These are phyloP conservation scores for Kokia cookei DNA, from an alignment of 441 rosid genomes.

Conservation along the genomic window DNA sequence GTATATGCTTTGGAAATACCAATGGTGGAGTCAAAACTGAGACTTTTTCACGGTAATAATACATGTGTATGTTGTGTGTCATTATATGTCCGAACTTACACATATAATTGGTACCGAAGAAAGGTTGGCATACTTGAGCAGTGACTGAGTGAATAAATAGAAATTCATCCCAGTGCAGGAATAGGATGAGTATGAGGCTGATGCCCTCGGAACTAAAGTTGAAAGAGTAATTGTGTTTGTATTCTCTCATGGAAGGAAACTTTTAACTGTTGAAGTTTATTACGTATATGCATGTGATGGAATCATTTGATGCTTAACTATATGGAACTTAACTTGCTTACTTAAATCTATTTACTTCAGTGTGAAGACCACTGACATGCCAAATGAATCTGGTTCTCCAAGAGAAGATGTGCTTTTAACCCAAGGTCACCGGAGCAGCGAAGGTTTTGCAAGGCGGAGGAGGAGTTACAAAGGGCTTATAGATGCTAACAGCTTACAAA, in stretches of 20 bases:
- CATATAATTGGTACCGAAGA: background rate
- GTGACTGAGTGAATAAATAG: background rate
- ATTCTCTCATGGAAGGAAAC: background rate
- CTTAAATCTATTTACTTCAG: slow-evolving; percentile 26
- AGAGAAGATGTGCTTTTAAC: slow-evolving; percentile 41
- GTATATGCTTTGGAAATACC: slow-evolving; percentile 27
- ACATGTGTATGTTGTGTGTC: background rate
- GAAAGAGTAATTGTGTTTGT: background rate
- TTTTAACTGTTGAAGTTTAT: slow-evolving; percentile 12
- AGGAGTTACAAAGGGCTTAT: slow-evolving; percentile 66
- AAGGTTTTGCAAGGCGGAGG: slow-evolving; percentile 44
- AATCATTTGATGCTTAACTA: slow-evolving; percentile 2
- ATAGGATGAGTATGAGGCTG: background rate
- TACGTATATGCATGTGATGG: background rate
- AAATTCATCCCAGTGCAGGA: background rate
- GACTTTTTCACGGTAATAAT: slow-evolving; percentile 43
- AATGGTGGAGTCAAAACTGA: slow-evolving; percentile 36
- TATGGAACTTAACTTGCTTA: slow-evolving; percentile 25
- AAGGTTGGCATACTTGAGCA: background rate
- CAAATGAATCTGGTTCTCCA: slow-evolving; percentile 34
- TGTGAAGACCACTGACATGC: slow-evolving; percentile 28
- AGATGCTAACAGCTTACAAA: slow-evolving; percentile 68
- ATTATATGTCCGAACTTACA: background rate
- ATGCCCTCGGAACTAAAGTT: background rate
- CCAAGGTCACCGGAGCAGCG: slow-evolving; percentile 39